A percentile compares a stretch with the other conserved stretches of the same genome.
These are phyloP conservation scores for Plasmodiophora brassicae DNA, from an alignment of 208 protist genomes.

Conservation along the genomic window DNA sequence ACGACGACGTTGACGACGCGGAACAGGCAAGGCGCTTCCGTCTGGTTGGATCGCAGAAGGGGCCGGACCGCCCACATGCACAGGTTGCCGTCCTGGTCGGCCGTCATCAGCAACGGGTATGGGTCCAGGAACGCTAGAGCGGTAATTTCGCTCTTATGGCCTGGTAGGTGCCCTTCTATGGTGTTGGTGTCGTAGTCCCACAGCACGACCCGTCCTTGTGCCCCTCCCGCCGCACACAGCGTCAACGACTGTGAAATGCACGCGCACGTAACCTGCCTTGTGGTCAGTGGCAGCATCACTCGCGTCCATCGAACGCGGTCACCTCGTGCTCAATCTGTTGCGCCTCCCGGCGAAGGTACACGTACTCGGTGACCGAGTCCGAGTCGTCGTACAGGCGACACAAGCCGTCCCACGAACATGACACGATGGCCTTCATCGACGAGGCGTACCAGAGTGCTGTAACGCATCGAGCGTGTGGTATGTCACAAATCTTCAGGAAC, in stretches of 20 bases:
- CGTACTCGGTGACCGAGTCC: neutral
- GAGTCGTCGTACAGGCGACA: constrained; percentile 25
- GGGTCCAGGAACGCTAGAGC: neutral
- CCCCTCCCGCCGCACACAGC: neutral
- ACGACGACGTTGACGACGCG: neutral
- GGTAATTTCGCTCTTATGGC: neutral
- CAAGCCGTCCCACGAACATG: neutral
- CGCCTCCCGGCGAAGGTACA: neutral
- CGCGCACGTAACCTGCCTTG: too few relatives aligned
- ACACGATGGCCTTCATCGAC: neutral
- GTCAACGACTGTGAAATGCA: neutral
- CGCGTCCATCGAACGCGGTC: too few relatives aligned
- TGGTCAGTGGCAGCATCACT: too few relatives aligned
- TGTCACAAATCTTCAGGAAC: neutral
- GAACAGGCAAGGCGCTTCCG: neutral
- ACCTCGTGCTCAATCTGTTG: neutral
- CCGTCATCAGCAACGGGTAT: neutral
- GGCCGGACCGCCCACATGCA: neutral
- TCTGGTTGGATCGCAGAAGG: neutral
- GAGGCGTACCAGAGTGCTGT: neutral
- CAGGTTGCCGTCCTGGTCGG: neutral
- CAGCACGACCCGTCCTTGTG: neutral
- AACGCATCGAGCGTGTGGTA: neutral
- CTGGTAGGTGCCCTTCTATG: neutral
- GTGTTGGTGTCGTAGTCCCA: constrained; percentile 23